Base-by-base conservation (phyloP, 345 rosid genomes). In the Salix purpurea region DNA sequence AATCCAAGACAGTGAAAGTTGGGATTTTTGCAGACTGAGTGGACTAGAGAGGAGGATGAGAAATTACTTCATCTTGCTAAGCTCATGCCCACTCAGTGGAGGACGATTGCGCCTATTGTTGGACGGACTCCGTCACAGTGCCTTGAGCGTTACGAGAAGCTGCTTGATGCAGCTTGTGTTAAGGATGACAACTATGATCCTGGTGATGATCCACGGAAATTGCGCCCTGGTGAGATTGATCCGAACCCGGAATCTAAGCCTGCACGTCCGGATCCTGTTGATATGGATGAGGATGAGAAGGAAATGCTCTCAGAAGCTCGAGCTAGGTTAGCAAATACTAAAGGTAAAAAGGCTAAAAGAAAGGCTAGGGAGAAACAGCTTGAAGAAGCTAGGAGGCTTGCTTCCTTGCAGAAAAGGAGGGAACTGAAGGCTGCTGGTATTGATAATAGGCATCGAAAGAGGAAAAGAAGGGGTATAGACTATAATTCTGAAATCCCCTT, bases 41-140 rank as follows among this genome's bases (percentile, higher is more conserved):
- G 99, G 99, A 96, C 99, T 13, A 90, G 99, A 77, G 99, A 96
- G 73, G 99, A 96, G 88, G 99, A 96, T 78, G 99, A 96, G 85
- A 96, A 96, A 77, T 86, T 96, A 86, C 97, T 96, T 48, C 99
- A 96, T 87, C 99, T 96, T 77, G 99, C 99, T 0, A 96, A 96
- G 85, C 97, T 96, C 69, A 84, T 96, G 92, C 99, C 99, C 40
- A 94, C 98, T 9, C 99, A 96, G 58, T 96, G 99, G 99, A 86
- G 99, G 85, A 94, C 99, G 11, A 94, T 96, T 87, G 98, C 99
- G 1, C 99, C 99, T 24, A 96, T 96, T 76, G 99, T 96, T 34
- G 99, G 99, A 3, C 97, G 99, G 65, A 96, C 99, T 26, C 99
- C 99, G 5, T 94, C 99, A 52, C 99, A 96, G 70, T 96, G 99